Conservation (phyloP, 2,329 filamentous ascomycete species). For the Penicillium sp. region DNA sequence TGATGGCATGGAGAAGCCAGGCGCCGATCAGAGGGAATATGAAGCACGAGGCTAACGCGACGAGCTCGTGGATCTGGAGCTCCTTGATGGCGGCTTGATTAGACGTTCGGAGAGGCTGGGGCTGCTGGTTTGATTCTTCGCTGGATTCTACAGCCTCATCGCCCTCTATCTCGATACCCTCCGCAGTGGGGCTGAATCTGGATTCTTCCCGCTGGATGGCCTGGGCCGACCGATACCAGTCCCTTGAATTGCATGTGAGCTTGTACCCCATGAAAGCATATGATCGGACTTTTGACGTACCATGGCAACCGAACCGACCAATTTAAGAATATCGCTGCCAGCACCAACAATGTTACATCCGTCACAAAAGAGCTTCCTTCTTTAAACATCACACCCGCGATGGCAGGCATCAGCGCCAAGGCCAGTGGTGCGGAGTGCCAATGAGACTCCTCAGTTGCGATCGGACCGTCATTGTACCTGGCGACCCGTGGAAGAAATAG, state of each 20-base stretch:
- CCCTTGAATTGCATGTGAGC: constrained; percentile 45
- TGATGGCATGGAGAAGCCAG: constrained; percentile 78
- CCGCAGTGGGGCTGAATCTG: constrained; percentile 21
- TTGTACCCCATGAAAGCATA: constrained; percentile 1
- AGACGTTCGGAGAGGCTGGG: constrained; percentile 9
- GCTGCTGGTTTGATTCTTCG: constrained; percentile 3
- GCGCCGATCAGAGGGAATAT: constrained; percentile 75
- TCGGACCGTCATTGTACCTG: constrained; percentile 32
- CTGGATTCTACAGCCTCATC: constrained; percentile 10
- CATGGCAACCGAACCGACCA: constrained; percentile 91
- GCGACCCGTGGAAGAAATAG: constrained; percentile 61
- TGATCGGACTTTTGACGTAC: constrained; percentile 50
- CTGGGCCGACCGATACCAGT: constrained; percentile 74
- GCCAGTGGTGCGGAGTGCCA: constrained; percentile 81
- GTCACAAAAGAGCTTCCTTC: constrained; percentile 83
- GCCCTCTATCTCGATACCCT: constrained; percentile 22
- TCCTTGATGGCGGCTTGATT: constrained; percentile 54
- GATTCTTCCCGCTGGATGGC: constrained; percentile 54
- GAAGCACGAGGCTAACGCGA: constrained; percentile 78
- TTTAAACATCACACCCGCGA: constrained; percentile 81
- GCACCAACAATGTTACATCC: constrained; percentile 75
- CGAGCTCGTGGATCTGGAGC: constrained; percentile 71
- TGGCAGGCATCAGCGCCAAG: constrained; percentile 79
- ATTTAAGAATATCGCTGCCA: constrained; percentile 85
- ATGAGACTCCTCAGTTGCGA: constrained; percentile 60